These are phyloP conservation scores for Trichoderma guizhouense DNA, from an alignment of 2,329 filamentous ascomycete species.

Conservation along the genomic window DNA sequence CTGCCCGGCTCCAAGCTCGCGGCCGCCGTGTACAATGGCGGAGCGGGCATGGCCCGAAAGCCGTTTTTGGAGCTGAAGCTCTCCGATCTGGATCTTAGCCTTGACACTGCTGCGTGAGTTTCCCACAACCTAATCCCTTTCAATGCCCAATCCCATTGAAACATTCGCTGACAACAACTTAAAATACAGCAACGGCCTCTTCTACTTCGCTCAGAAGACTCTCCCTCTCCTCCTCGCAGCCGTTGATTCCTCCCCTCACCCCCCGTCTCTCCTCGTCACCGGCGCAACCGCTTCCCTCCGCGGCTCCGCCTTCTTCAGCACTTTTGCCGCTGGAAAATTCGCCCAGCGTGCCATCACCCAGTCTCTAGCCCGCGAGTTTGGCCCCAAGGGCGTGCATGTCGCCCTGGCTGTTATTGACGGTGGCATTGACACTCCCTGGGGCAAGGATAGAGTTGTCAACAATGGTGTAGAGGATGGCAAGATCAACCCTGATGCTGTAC, in stretches of 20 bases:
- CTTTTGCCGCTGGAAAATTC: slow-evolving; percentile 79
- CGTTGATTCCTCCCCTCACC: slow-evolving; percentile 52
- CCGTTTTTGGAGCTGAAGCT: slow-evolving; percentile 56
- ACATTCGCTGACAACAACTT: not conserved
- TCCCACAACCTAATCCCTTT: not conserved
- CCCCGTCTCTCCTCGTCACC: slow-evolving; percentile 80
- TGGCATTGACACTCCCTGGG: slow-evolving; percentile 75
- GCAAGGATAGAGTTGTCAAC: slow-evolving; percentile 50
- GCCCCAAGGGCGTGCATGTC: slow-evolving; percentile 78
- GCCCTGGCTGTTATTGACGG: slow-evolving; percentile 81
- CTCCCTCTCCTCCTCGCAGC: slow-evolving; percentile 68
- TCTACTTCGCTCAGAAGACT: slow-evolving; percentile 69
- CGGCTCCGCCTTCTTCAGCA: slow-evolving; percentile 64
- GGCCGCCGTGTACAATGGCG: slow-evolving; percentile 70
- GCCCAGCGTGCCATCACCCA: slow-evolving; percentile 71
- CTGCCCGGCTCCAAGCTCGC: slow-evolving; percentile 54
- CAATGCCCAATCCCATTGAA: not conserved
- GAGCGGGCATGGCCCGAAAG: slow-evolving; percentile 48
- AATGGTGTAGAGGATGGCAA: slow-evolving; percentile 54
- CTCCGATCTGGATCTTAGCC: slow-evolving; percentile 48
- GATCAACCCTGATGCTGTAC: slow-evolving; percentile 68
- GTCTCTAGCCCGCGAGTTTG: slow-evolving; percentile 77
- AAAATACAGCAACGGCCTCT: slow-evolving; percentile 58
- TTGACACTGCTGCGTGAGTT: slow-evolving; percentile 49
- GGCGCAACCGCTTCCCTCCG: slow-evolving; percentile 79